phyloP scores from a whole-genome alignment of 768 basidiomycete genomes.

The Leccinum fibrillosum region DNA sequence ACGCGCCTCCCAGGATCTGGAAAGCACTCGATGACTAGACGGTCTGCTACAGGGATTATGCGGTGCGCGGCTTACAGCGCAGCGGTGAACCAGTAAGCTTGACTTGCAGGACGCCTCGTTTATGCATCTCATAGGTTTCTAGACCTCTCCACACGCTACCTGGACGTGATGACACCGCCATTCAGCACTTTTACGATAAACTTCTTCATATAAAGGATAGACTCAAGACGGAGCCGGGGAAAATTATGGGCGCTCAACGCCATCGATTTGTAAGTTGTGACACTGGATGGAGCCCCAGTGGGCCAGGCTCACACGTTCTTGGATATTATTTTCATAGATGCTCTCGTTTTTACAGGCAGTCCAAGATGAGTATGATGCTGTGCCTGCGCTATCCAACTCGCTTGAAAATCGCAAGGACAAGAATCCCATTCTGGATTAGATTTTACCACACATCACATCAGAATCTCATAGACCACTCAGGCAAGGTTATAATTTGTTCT shows the following conservation, averaged over 20 bases:
- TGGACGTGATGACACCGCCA: constrained; percentile 55
- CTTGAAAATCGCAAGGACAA: background rate
- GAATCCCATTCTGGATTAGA: background rate
- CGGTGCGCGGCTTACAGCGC: constrained; percentile 67
- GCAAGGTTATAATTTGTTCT: background rate
- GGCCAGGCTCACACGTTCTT: constrained; percentile 2
- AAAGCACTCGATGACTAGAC: background rate
- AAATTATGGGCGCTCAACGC: constrained; percentile 61
- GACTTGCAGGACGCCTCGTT: too few relatives aligned
- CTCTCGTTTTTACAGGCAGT: constrained; percentile 58
- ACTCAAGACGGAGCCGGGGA: constrained; percentile 77
- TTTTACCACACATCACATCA: background rate
- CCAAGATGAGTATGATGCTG: constrained; percentile 47
- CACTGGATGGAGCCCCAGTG: too few relatives aligned
- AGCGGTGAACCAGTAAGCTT: constrained; percentile 45
- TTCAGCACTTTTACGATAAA: constrained; percentile 87
- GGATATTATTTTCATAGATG: constrained; percentile 41
- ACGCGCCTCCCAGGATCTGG: background rate
- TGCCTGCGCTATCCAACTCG: background rate
- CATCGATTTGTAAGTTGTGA: constrained; percentile 61
- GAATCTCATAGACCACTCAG: background rate
- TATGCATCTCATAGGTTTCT: constrained; percentile 1
- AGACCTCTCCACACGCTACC: constrained; percentile 46
- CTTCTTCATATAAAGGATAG: constrained; percentile 67
- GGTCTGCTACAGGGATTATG: constrained; percentile 46